Conservation (phyloP, 306 rosid species). For the Spatholobus suberectus region DNA sequence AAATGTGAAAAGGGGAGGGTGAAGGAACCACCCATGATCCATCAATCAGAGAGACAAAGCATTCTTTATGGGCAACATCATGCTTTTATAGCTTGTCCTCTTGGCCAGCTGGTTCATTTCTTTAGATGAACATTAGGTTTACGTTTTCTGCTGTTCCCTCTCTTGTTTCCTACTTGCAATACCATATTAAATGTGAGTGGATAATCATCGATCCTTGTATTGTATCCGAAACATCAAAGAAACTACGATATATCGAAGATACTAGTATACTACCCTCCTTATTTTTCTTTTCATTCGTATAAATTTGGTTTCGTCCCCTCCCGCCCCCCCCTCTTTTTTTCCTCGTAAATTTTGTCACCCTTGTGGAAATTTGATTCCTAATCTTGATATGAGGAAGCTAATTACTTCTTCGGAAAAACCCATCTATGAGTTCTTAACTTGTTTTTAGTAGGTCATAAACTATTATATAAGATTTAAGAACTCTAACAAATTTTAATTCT, state of each 20-base stretch:
- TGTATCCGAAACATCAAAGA: not conserved
- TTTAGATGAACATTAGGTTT: not conserved
- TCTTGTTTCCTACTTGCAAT: not conserved
- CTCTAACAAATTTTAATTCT: too few species aligned
- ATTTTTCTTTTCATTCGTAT: too few species aligned
- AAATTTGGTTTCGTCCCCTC: too few species aligned
- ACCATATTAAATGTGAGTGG: slow-evolving; percentile 23
- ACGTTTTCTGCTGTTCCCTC: not conserved
- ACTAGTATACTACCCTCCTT: too few species aligned
- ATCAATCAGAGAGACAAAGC: not conserved
- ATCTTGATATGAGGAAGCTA: too few species aligned
- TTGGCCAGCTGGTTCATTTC: slow-evolving; percentile 37
- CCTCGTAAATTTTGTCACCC: too few species aligned
- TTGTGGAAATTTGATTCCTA: too few species aligned
- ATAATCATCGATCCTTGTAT: not conserved
- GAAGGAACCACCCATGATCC: not conserved
- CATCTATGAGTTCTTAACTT: too few species aligned
- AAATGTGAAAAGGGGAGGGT: not conserved
- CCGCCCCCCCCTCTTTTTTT: too few species aligned
- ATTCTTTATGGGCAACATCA: not conserved
- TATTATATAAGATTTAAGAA: not conserved
- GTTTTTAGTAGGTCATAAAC: not conserved
- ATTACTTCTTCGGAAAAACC: too few species aligned
- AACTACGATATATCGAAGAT: not conserved
- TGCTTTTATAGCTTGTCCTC: not conserved